Conservation (phyloP, 495 filamentous ascomycete genomes). For the Friedmanniomyces endolithicus region DNA sequence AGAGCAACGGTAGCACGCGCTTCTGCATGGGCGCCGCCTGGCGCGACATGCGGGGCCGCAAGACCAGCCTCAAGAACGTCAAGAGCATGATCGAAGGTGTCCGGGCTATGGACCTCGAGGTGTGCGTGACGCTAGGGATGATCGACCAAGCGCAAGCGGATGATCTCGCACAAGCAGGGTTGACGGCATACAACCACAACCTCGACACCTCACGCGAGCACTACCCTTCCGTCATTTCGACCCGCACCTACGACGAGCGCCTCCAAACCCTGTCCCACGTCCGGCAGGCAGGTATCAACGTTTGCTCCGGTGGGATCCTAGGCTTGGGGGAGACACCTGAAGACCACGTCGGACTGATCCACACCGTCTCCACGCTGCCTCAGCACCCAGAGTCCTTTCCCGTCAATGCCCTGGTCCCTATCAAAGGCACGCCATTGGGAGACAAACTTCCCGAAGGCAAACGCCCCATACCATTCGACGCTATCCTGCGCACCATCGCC, state of each 20-base stretch:
- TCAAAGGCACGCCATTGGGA: constrained; percentile 70
- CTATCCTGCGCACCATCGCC: constrained; percentile 60
- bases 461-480: constrained; percentile 53
- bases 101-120: constrained; percentile 68
- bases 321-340: constrained; percentile 61
- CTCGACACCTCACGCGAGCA: constrained; percentile 76
- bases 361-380: constrained; percentile 64
- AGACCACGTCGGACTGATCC: constrained; percentile 66
- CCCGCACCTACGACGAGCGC: constrained; percentile 71
- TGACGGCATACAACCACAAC: constrained; percentile 87
- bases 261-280: constrained; percentile 62
- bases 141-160: constrained; percentile 63
- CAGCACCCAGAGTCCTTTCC: constrained; percentile 73
- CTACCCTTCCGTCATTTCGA: constrained; percentile 71
- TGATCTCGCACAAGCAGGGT: constrained; percentile 65
- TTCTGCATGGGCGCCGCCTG: constrained; percentile 91
- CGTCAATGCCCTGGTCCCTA: constrained; percentile 74
- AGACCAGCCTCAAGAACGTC: constrained; percentile 62
- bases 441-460: constrained; percentile 37
- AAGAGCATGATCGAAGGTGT: constrained; percentile 71
- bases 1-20: constrained; percentile 64
- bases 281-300: constrained; percentile 68
- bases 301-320: constrained; percentile 73
- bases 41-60: constrained; percentile 82
- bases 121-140: constrained; percentile 81